Base-by-base conservation (phyloP, 2,329 filamentous ascomycete species). In the Ophiostoma sp. region DNA sequence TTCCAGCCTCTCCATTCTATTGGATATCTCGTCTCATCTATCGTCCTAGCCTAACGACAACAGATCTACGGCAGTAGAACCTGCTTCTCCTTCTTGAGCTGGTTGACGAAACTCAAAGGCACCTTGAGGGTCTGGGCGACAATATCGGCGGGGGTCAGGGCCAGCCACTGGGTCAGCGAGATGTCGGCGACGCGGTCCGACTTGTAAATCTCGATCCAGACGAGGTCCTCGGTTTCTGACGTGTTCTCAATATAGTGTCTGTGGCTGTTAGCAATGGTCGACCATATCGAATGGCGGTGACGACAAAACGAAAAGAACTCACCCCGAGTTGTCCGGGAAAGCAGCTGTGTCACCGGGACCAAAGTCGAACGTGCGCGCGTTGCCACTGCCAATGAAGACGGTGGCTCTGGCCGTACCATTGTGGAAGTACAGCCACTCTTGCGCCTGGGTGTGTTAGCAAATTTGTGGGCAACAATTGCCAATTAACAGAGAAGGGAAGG, bases 341-440 rank as follows among this genome's bases (percentile, higher is more conserved):
- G 89, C 89, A 9, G 87, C 90, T 1, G 89, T 91, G 75, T 93
- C 90, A n/a, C 91, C 90, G 4, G 89, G 85, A 1, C 82, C 82
- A 79, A 92, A 91, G 80, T 92, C 89, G 78, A 92, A 92, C 0
- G 90, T 92, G 6, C 90, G 85, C 2, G 90, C 86, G 72, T 87
- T 87, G 12, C 84, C 82, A 77, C 84, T 86, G 7, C 89, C 90
- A 66, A 89, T 88, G 79, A 91, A 92, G 2, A 91, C 87, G 0
- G 89, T 92, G 0, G 90, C 90, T 33, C 87, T 86, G 0, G 83
- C 90, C 1, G 84, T 80, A 31, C 90, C 91, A 74, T 87, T 83
- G 78, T 91, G 89, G 82, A 93, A 92, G 81, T 92, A 92, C 2
- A 92, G 80, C 90, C 91, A 92, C 79, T 92, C 90, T 77, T 92